Conservation (phyloP, 495 filamentous ascomycete genomes). For the Lasiosphaeria miniovina region DNA sequence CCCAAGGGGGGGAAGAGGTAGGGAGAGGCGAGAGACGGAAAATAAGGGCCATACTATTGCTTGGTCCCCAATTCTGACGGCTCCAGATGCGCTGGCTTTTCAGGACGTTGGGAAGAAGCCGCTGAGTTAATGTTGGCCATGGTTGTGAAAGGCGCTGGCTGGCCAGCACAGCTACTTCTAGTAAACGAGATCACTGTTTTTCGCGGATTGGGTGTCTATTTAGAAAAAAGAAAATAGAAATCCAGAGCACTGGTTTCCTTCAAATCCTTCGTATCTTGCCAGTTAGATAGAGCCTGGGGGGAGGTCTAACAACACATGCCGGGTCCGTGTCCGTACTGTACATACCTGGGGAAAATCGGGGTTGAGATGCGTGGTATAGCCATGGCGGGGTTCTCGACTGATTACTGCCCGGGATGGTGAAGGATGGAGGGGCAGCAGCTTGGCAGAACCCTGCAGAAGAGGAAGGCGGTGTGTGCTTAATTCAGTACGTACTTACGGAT, state of each 20-base stretch:
- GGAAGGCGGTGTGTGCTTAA: constrained; percentile 25
- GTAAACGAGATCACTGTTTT: too few relatives aligned
- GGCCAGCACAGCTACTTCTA: too few relatives aligned
- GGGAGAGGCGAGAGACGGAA: neutral
- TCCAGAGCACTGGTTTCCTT: too few relatives aligned
- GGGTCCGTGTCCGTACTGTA: too few relatives aligned
- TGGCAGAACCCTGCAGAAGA: neutral
- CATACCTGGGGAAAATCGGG: too few relatives aligned
- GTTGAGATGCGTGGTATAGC: neutral
- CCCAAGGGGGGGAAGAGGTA: too few relatives aligned
- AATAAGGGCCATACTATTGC: constrained; percentile 53
- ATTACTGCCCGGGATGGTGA: neutral
- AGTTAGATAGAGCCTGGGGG: too few relatives aligned
- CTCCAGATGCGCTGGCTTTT: constrained; percentile 49
- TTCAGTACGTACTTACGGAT: neutral
- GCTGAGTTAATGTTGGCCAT: neutral
- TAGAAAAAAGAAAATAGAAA: too few relatives aligned
- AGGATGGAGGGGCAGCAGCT: constrained; percentile 20
- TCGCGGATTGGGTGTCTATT: too few relatives aligned
- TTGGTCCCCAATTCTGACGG: constrained; percentile 67
- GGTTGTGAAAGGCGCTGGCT: neutral
- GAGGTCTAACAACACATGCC: too few relatives aligned
- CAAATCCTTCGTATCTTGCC: too few relatives aligned
- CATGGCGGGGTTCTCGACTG: constrained; percentile 18
- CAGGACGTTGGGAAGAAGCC: neutral